Percentiles rank a stretch among this genome's conserved stretches.
Evolutionary conservation across 2,329 filamentous ascomycete genomes (phyloP).

Genomic region (Mycogone perniciosa): DNA sequence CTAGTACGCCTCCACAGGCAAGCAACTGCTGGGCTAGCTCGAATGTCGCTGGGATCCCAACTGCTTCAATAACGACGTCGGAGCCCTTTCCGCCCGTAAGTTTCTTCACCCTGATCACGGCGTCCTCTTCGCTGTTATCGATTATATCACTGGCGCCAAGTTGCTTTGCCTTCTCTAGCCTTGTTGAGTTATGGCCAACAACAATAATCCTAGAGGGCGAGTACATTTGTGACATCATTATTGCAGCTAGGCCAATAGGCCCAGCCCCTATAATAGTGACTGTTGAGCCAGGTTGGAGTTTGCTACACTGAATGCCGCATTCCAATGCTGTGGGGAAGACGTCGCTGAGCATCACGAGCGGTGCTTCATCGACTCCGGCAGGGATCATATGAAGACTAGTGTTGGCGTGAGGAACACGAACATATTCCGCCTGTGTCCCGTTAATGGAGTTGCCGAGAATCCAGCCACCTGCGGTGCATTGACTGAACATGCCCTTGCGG

Average conservation of each 20-base stretch:
- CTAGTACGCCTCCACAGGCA: constrained; percentile 46
- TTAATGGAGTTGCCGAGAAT: constrained; percentile 46
- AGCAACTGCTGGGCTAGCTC: constrained; percentile 47
- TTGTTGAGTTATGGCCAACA: constrained; percentile 43
- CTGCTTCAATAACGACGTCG: constrained; percentile 53
- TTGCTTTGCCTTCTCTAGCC: constrained; percentile 39
- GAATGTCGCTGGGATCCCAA: constrained; percentile 48
- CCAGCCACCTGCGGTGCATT: constrained; percentile 50
- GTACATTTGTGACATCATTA: constrained; percentile 50
- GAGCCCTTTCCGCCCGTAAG: constrained; percentile 47
- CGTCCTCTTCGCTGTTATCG: constrained; percentile 30
- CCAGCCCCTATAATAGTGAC: constrained; percentile 51
- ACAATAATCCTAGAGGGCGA: constrained; percentile 45
- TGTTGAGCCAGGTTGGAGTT: constrained; percentile 44
- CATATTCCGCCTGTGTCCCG: constrained; percentile 52
- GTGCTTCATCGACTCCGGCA: constrained; percentile 32
- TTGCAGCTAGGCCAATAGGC: constrained; percentile 47
- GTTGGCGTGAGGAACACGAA: constrained; percentile 45
- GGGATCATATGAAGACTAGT: constrained; percentile 42
- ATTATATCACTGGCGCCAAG: constrained; percentile 44
- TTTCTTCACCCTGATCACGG: constrained; percentile 31
- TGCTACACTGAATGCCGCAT: constrained; percentile 45
- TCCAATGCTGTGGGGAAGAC: constrained; percentile 52
- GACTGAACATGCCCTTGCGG: constrained; percentile 43
- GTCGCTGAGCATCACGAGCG: constrained; percentile 47